Conservation (phyloP, 2,329 filamentous ascomycete species). For the Boeremia exigua region DNA sequence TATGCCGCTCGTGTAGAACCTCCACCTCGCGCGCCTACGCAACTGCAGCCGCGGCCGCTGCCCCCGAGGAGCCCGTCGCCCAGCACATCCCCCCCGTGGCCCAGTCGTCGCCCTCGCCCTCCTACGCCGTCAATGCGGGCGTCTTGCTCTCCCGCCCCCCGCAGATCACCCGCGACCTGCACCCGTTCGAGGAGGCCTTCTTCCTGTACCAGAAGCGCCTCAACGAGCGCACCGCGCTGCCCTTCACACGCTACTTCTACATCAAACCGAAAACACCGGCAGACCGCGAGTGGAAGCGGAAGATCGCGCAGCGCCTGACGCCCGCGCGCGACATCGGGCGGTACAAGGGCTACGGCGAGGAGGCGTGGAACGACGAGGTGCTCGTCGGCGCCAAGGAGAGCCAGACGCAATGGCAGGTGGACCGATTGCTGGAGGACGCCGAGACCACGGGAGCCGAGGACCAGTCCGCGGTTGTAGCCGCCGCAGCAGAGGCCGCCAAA, state of each 20-base stretch:
- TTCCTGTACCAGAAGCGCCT: conserved; percentile 97
- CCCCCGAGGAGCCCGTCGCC: conserved; percentile 39
- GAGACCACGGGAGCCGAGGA: conserved; percentile 59
- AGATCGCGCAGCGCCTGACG: conserved; percentile 76
- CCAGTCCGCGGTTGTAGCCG: conserved; percentile 44
- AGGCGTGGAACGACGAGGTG: conserved; percentile 92
- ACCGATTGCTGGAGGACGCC: conserved; percentile 76
- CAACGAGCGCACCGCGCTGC: conserved; percentile 87
- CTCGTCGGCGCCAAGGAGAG: conserved; percentile 74
- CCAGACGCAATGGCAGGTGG: conserved; percentile 67
- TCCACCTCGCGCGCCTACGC: conserved; percentile 47
- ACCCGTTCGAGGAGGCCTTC: conserved; percentile 88
- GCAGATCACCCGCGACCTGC: conserved; percentile 80
- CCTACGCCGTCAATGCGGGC: conserved; percentile 62
- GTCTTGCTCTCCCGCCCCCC: conserved; percentile 89
- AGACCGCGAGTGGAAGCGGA: conserved; percentile 88
- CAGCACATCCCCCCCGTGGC: conserved; percentile 45
- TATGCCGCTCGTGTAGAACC: conserved; percentile 56
- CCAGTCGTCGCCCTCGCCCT: conserved; percentile 49
- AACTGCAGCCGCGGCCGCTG: conserved; percentile 45
- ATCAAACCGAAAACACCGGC: conserved; percentile 88
- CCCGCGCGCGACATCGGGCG: conserved; percentile 83
- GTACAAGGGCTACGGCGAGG: conserved; percentile 75
- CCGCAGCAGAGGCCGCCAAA: conserved; percentile 29
- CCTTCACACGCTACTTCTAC: conserved; percentile 92